These are phyloP conservation scores for Podaxis sp. DNA, from an alignment of 768 basidiomycete genomes.

Conservation along the genomic window DNA sequence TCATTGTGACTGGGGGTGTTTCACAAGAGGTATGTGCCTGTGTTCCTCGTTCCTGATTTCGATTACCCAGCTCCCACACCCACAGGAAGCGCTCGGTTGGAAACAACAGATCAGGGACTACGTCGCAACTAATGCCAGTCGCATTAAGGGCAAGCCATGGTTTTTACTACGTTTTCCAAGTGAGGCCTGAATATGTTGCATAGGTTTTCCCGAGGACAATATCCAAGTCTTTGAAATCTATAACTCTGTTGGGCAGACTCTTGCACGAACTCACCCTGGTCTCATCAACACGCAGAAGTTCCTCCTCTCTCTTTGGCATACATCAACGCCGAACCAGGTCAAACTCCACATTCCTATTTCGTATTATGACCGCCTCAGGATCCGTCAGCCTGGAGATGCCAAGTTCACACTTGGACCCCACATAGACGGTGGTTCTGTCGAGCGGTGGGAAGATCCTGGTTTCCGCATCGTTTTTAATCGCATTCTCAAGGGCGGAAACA, in stretches of 20 bases:
- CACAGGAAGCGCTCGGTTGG: constrained; percentile 52
- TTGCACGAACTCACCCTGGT: constrained; percentile 65
- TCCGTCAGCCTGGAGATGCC: constrained; percentile 68
- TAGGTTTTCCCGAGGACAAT: constrained; percentile 66
- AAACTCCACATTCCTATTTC: constrained; percentile 59
- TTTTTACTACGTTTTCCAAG: constrained; percentile 53
- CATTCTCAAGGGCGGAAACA: constrained; percentile 43
- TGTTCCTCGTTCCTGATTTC: neutral
- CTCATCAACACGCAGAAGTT: constrained; percentile 55
- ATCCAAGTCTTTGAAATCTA: constrained; percentile 77
- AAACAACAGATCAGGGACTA: constrained; percentile 55
- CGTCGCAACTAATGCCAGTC: constrained; percentile 53
- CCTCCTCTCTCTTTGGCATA: constrained; percentile 60
- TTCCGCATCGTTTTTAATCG: constrained; percentile 38
- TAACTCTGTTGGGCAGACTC: constrained; percentile 60
- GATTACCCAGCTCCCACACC: neutral
- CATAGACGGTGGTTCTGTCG: constrained; percentile 47
- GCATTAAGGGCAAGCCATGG: constrained; percentile 48
- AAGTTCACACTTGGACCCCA: constrained; percentile 69
- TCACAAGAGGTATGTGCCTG: constrained; percentile 33
- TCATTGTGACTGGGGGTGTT: constrained; percentile 62
- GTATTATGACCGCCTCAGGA: constrained; percentile 75
- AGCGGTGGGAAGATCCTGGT: constrained; percentile 54
- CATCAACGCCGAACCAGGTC: constrained; percentile 38
- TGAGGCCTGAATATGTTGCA: constrained; percentile 11